Evolutionary conservation across 164 flowering plant genomes (phyloP).

Genomic region (Pachysandra terminalis): DNA sequence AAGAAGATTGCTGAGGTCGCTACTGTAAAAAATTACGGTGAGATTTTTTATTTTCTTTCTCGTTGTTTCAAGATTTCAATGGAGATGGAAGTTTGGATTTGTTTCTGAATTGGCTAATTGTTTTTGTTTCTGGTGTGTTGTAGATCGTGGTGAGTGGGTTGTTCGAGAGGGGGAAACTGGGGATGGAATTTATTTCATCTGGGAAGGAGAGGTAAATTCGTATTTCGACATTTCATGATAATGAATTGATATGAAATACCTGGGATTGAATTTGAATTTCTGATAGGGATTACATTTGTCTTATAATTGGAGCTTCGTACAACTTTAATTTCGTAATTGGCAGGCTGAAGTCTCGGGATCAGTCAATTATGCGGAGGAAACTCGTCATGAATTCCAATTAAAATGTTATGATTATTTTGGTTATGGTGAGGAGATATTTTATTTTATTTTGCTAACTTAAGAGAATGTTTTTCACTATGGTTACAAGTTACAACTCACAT

Average conservation of each 20-base stretch:
- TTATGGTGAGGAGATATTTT: constrained; percentile 42
- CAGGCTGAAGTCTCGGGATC: constrained; percentile 84
- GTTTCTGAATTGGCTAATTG: background rate
- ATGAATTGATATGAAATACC: background rate
- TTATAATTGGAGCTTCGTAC: background rate
- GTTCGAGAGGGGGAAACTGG: constrained; percentile 68
- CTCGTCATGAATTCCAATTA: constrained; percentile 53
- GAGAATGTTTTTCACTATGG: no score
- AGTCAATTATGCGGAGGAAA: constrained; percentile 42
- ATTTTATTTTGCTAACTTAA: background rate
- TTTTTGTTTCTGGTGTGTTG: background rate
- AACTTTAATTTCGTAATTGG: constrained; percentile 1
- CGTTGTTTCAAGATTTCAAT: background rate
- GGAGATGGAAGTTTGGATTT: background rate
- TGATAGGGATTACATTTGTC: background rate
- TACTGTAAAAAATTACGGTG: constrained; percentile 54
- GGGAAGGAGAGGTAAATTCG: constrained; percentile 76
- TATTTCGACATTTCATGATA: background rate
- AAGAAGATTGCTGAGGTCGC: constrained; percentile 65
- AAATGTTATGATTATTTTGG: constrained; percentile 83
- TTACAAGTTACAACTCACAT: no score
- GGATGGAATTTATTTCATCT: constrained; percentile 78
- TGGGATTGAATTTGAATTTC: background rate
- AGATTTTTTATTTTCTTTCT: constrained; percentile 2
- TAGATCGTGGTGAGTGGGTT: constrained; percentile 61